Conservation (phyloP, 75 land plant genomes). For the Sequoia sempervirens region DNA sequence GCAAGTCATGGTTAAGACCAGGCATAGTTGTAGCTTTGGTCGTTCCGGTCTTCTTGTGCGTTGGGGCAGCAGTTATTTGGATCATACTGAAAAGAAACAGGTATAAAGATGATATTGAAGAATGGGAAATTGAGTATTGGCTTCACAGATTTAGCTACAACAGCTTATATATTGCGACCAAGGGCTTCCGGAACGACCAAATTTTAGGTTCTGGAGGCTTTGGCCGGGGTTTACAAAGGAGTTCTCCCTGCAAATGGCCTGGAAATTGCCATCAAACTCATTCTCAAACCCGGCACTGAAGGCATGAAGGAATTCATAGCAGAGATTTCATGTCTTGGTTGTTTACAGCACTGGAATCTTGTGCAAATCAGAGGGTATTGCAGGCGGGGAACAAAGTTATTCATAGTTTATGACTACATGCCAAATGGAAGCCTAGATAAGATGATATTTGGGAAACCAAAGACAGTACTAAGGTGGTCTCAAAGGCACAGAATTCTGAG, state of each 20-base stretch:
- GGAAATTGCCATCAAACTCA: constrained; percentile 44
- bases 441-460: constrained; percentile 25
- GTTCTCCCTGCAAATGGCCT: constrained; percentile 8
- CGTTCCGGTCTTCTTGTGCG: background rate
- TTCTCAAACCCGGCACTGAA: constrained; percentile 40
- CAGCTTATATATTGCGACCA: constrained; percentile 35
- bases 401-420: constrained; percentile 52
- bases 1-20: background rate
- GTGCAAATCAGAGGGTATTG: constrained; percentile 60
- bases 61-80: background rate
- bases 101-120: constrained; percentile 15
- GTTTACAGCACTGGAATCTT: constrained; percentile 59
- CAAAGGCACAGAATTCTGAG: constrained; percentile 32
- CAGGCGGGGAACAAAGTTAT: constrained; percentile 23
- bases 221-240: constrained; percentile 49
- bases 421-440: constrained; percentile 51
- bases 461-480: constrained; percentile 20
- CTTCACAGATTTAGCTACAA: constrained; percentile 39
- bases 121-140: constrained; percentile 40
- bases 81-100: background rate
- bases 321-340: constrained; percentile 48
- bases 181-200: constrained; percentile 31
- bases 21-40: background rate
- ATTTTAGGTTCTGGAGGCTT: constrained; percentile 45
- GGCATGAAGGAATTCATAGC: constrained; percentile 64